Conservation (phyloP, 176 grass and related monocot species). For the Tillandsia leiboldiana region DNA sequence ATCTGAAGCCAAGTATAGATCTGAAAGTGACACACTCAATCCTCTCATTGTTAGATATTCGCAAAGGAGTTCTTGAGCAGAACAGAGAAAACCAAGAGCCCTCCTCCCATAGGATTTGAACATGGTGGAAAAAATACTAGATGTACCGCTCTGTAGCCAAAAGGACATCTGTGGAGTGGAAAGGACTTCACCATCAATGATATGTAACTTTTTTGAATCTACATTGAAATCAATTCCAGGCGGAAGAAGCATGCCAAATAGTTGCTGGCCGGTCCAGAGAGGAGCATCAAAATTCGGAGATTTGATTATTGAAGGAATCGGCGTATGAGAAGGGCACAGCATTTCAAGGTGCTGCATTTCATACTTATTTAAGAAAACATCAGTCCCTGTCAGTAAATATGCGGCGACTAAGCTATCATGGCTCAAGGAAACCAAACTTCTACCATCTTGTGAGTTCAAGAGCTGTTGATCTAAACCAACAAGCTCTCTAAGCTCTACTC, state of each 20-base stretch:
- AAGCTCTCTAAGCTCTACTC: constrained; percentile 61
- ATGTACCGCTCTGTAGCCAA: constrained; percentile 46
- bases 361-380: constrained; percentile 43
- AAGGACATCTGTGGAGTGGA: constrained; percentile 34
- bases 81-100: constrained; percentile 53
- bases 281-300: constrained; percentile 24
- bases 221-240: constrained; percentile 38
- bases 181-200: constrained; percentile 43
- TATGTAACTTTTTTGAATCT: constrained; percentile 29
- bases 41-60: constrained; percentile 69
- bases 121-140: constrained; percentile 57
- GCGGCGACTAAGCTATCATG: constrained; percentile 75
- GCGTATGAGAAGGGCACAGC: constrained; percentile 35
- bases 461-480: constrained; percentile 54
- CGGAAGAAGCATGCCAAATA: constrained; percentile 70
- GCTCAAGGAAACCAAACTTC: constrained; percentile 64
- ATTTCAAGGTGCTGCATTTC: constrained; percentile 75
- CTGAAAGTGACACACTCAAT: constrained; percentile 65
- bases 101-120: constrained; percentile 47
- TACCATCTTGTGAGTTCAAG: constrained; percentile 75
- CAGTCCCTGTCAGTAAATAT: constrained; percentile 42
- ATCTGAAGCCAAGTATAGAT: constrained; percentile 63
- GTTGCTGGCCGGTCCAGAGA: constrained; percentile 70
- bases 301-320: constrained; percentile 33
- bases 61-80: constrained; percentile 60